A percentile compares a stretch with the other conserved stretches of the same genome.
Conservation (phyloP, 352 stramenopile species). For the Phytopythium sindhum region DNA sequence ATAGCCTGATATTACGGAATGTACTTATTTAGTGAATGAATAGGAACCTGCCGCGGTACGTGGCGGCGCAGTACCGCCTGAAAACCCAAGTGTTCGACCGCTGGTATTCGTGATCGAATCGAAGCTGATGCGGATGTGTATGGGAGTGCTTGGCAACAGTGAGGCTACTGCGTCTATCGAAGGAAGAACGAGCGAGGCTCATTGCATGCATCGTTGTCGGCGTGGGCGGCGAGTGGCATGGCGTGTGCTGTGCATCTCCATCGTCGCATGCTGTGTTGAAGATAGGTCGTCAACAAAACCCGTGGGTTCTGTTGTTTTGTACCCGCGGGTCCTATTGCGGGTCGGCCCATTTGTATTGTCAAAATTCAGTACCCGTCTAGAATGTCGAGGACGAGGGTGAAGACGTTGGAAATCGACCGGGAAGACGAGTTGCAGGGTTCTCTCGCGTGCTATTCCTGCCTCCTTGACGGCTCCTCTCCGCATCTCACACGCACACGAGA, state of each 20-base stretch:
- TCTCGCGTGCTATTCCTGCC: background rate
- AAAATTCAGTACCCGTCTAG: background rate
- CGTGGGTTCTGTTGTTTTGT: background rate
- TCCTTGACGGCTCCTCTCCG: background rate
- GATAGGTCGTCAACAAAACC: no score
- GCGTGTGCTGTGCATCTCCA: no score
- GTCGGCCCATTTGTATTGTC: background rate
- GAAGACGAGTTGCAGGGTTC: background rate
- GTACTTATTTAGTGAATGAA: background rate
- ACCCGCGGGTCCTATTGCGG: background rate
- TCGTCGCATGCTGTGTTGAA: no score
- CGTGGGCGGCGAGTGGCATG: no score
- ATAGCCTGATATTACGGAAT: no score
- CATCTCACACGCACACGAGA: background rate
- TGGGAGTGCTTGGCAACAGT: no score
- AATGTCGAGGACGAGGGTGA: conserved; percentile 1
- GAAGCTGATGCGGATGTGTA: no score
- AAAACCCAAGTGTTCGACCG: background rate
- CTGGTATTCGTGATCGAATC: no score
- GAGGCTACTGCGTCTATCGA: no score
- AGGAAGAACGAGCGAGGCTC: no score
- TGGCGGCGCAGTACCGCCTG: background rate
- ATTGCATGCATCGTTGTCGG: no score
- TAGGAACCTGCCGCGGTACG: background rate
- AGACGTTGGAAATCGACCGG: background rate